Evolutionary conservation across 805 yeast species (phyloP).

Genomic region (Pichia pseudocactophila): DNA sequence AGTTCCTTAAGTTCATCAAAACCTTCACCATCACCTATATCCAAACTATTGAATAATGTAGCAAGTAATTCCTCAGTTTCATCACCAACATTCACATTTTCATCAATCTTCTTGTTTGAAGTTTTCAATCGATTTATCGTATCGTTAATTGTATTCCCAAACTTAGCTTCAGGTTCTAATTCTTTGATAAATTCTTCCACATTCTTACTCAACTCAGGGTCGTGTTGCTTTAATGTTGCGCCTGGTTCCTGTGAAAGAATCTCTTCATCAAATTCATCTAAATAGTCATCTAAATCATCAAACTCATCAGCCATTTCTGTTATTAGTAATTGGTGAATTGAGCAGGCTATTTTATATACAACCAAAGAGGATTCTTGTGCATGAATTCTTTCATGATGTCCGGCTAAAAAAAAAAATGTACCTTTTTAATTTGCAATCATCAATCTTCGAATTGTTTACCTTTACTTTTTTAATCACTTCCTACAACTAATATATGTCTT

Average conservation of each 20-base stretch:
- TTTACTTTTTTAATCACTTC: not conserved
- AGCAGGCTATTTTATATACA: too few relatives aligned
- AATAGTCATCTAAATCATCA: slow-evolving; percentile 71
- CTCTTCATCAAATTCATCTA: slow-evolving; percentile 79
- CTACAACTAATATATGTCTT: not conserved
- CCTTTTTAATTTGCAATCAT: not conserved
- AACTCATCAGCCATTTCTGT: slow-evolving; percentile 40
- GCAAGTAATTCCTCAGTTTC: slow-evolving; percentile 42
- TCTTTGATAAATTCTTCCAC: slow-evolving; percentile 11
- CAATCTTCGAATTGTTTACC: not conserved
- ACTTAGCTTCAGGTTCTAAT: slow-evolving; percentile 27
- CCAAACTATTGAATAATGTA: slow-evolving; percentile 60
- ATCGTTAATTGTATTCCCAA: slow-evolving; percentile 68
- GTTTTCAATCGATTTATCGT: slow-evolving; percentile 75
- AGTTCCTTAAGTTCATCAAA: slow-evolving; percentile 28
- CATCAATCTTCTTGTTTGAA: slow-evolving; percentile 64
- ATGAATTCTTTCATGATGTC: too few relatives aligned
- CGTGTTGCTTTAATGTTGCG: slow-evolving; percentile 18
- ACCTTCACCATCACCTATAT: slow-evolving; percentile 15
- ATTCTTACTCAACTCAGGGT: slow-evolving; percentile 11
- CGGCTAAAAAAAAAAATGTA: not conserved
- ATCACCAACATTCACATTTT: slow-evolving; percentile 33
- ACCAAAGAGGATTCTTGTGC: too few relatives aligned
- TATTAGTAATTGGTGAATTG: too few relatives aligned
- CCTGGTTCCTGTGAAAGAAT: slow-evolving; percentile 57